Percentiles rank a stretch among this genome's conserved stretches.
Evolutionary conservation across 306 rosid genomes (phyloP).

Genomic region (Ziziphus jujuba): DNA sequence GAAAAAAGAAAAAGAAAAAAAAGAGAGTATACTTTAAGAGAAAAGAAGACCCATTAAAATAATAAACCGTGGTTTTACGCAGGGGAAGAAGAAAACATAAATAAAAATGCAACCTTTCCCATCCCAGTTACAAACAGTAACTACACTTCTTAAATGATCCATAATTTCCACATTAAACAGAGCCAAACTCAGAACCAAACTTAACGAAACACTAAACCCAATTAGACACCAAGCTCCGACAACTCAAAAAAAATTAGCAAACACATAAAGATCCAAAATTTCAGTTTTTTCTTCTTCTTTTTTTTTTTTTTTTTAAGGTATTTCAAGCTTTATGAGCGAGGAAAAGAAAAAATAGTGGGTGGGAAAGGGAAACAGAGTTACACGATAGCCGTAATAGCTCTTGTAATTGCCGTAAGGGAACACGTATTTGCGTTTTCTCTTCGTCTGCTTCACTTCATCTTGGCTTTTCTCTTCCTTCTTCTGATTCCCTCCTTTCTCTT

Average conservation of each 20-base stretch:
- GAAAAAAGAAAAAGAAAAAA: not conserved
- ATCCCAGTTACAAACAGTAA: not conserved
- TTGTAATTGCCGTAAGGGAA: constrained; percentile 81
- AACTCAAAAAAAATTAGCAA: not conserved
- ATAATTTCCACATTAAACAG: not conserved
- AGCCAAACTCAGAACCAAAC: not conserved
- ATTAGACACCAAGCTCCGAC: not conserved
- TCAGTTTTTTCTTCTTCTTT: not conserved
- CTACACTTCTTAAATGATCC: not conserved
- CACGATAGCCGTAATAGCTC: constrained; percentile 89
- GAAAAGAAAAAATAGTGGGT: not conserved
- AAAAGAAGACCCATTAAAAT: not conserved
- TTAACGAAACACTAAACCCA: constrained; percentile 8
- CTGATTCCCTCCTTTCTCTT: not conserved
- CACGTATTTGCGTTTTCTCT: constrained; percentile 41
- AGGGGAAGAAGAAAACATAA: not conserved
- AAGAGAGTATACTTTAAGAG: not conserved
- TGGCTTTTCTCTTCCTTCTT: constrained; percentile 29
- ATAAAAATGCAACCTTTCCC: not conserved
- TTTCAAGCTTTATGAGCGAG: not conserved
- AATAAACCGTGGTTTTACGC: not conserved
- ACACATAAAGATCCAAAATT: not conserved
- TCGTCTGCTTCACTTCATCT: constrained; percentile 17
- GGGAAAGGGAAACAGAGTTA: constrained; percentile 23
- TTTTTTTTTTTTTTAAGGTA: not conserved